Conservation (phyloP, 2,329 filamentous ascomycete genomes). For the Ophiostoma ips region DNA sequence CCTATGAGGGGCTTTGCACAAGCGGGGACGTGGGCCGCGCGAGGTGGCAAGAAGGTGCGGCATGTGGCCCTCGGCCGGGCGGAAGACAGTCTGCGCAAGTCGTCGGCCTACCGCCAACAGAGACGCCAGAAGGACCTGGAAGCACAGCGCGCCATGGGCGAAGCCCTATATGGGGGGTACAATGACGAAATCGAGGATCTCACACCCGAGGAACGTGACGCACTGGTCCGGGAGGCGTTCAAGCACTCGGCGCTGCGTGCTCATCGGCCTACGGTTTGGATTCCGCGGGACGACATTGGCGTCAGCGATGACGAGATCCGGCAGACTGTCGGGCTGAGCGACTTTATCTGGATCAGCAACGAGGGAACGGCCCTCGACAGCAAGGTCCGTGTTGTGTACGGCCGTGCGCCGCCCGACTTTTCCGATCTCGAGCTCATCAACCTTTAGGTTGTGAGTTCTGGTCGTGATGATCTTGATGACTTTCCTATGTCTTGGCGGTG, state of each 20-base stretch:
- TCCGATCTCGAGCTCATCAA: conserved; percentile 78
- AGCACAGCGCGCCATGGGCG: conserved; percentile 57
- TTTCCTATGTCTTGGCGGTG: background rate
- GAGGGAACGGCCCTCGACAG: conserved; percentile 79
- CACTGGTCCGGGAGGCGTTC: conserved; percentile 75
- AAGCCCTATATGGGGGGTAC: conserved; percentile 73
- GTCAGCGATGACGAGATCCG: conserved; percentile 84
- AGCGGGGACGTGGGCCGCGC: conserved; percentile 34
- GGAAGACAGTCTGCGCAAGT: conserved; percentile 26
- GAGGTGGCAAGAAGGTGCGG: conserved; percentile 34
- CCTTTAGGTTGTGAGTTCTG: conserved; percentile 31
- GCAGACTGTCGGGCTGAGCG: conserved; percentile 61
- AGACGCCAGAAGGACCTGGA: conserved; percentile 51
- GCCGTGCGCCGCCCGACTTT: conserved; percentile 76
- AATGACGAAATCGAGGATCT: conserved; percentile 92
- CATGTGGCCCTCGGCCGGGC: conserved; percentile 30
- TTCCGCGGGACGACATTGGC: conserved; percentile 79
- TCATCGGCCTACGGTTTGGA: conserved; percentile 79
- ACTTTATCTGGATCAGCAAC: conserved; percentile 85
- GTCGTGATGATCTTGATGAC: background rate
- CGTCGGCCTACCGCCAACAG: conserved; percentile 32
- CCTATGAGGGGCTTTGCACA: conserved; percentile 33
- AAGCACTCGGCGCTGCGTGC: conserved; percentile 79
- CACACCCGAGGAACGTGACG: conserved; percentile 76
- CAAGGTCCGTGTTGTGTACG: conserved; percentile 70